Percentiles rank a stretch among this genome's conserved stretches.
Evolutionary conservation across 2,329 filamentous ascomycete species (phyloP).

Genomic region (Fusarium cyanostomum): DNA sequence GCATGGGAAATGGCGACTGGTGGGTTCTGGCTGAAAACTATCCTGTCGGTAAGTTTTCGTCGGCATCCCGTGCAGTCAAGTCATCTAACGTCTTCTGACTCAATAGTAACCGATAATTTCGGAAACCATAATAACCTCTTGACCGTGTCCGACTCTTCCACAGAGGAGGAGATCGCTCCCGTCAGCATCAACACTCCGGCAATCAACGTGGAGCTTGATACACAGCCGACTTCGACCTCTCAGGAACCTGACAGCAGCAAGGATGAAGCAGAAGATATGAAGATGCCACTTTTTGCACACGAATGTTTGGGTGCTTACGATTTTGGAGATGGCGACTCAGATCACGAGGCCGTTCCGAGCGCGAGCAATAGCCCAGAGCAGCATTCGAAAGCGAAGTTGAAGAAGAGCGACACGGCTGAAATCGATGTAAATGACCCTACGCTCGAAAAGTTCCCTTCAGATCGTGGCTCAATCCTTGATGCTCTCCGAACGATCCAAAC

Average conservation of each 20-base stretch:
- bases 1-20: slow-evolving; percentile 72
- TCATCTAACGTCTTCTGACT: slow-evolving; percentile 7
- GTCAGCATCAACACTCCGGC: slow-evolving; percentile 17
- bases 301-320: slow-evolving; percentile 57
- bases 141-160: slow-evolving; percentile 35
- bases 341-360: slow-evolving; percentile 39
- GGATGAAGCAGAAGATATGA: slow-evolving; percentile 33
- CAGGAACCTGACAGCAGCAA: slow-evolving; percentile 15
- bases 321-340: slow-evolving; percentile 46
- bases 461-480: slow-evolving; percentile 55
- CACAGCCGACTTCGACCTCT: slow-evolving; percentile 1
- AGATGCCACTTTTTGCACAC: slow-evolving; percentile 58
- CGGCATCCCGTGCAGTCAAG: neutral
- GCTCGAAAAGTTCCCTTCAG: slow-evolving; percentile 59
- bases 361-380: slow-evolving; percentile 30
- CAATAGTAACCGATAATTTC: slow-evolving; percentile 51
- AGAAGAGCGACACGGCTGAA: slow-evolving; percentile 28
- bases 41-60: slow-evolving; percentile 61
- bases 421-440: slow-evolving; percentile 58
- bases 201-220: slow-evolving; percentile 17
- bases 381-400: slow-evolving; percentile 24
- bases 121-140: slow-evolving; percentile 62
- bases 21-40: slow-evolving; percentile 73
- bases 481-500: slow-evolving; percentile 58
- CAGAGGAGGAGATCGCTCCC: slow-evolving; percentile 22